A percentile compares a stretch with the other conserved stretches of the same genome.
Conservation (phyloP, 352 stramenopile genomes). For the Phytophthora rubi region DNA sequence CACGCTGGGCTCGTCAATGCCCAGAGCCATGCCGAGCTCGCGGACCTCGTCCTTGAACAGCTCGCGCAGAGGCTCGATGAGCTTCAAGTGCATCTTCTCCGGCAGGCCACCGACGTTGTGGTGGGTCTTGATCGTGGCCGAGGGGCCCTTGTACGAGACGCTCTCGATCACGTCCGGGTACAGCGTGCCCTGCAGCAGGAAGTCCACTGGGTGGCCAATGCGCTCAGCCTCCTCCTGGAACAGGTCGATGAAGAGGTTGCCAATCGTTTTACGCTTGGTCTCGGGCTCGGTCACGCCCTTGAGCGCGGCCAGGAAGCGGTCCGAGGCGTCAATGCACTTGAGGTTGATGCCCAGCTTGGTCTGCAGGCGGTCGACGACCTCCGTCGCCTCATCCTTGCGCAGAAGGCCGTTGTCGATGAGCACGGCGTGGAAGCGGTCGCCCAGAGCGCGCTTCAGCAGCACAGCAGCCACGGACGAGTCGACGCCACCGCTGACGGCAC, state of each 20-base stretch:
- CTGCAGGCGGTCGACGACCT: constrained; percentile 91
- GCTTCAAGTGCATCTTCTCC: constrained; percentile 98
- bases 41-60: constrained; percentile 99
- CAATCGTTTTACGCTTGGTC: constrained; percentile 99
- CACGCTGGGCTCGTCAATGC: constrained; percentile 97
- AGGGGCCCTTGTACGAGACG: constrained; percentile 98
- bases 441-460: constrained; percentile 97
- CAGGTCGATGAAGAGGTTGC: constrained; percentile 98
- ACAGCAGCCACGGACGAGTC: constrained; percentile 99
- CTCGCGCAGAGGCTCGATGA: constrained; percentile 99
- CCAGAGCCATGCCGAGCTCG: constrained; percentile 96
- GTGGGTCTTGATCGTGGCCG: constrained; percentile 99
- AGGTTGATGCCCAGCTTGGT: constrained; percentile 97
- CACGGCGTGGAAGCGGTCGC: constrained; percentile 98
- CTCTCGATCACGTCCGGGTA: constrained; percentile 99
- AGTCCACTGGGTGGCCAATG: constrained; percentile 91
- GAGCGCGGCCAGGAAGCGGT: constrained; percentile 95
- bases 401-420: constrained; percentile 99
- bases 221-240: constrained; percentile 93
- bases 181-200: constrained; percentile 98
- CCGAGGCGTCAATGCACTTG: constrained; percentile 95
- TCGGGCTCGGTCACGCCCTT: constrained; percentile 97
- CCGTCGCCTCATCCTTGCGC: constrained; percentile 94
- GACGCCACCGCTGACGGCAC: constrained; percentile 97
- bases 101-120: constrained; percentile 99